A percentile compares a stretch with the other conserved stretches of the same genome.
These are phyloP conservation scores for Yamadazyma friedrichii DNA, from an alignment of 1,139 yeast genomes.

Conservation along the genomic window DNA sequence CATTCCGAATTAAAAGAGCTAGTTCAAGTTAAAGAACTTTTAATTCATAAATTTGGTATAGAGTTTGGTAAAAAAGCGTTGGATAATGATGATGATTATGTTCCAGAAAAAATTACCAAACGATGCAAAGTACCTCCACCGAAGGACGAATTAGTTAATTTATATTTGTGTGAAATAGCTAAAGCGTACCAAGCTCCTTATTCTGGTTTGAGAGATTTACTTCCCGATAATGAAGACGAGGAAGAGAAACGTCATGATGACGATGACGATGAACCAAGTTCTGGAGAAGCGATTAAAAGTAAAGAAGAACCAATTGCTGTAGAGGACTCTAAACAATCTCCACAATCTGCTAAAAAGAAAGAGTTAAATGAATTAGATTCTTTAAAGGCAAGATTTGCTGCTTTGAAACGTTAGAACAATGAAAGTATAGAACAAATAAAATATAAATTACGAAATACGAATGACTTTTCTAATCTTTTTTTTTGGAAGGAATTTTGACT, in stretches of 20 bases:
- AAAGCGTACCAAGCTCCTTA: constrained; percentile 75
- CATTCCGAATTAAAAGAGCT: constrained; percentile 79
- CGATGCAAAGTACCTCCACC: constrained; percentile 74
- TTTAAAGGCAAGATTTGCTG: constrained; percentile 47
- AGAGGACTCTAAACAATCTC: constrained; percentile 7
- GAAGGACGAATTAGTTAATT: constrained; percentile 56
- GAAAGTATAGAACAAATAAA: not conserved
- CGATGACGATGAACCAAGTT: constrained; percentile 20
- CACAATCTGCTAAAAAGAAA: constrained; percentile 8
- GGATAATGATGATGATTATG: constrained; percentile 50
- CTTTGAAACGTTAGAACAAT: constrained; percentile 33
- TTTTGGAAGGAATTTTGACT: too few relatives aligned
- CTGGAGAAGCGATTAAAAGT: constrained; percentile 23
- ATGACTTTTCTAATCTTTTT: not conserved
- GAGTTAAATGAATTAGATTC: constrained; percentile 37
- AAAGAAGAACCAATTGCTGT: constrained; percentile 17
- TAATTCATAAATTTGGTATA: constrained; percentile 61
- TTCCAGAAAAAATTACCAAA: constrained; percentile 64
- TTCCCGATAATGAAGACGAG: constrained; percentile 19
- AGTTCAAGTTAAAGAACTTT: constrained; percentile 56
- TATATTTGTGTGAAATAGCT: constrained; percentile 80
- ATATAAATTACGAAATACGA: not conserved
- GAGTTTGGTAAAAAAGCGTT: constrained; percentile 62
- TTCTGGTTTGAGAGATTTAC: constrained; percentile 50
- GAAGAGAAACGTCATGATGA: constrained; percentile 12